Evolutionary conservation across 345 rosid genomes (phyloP).

Genomic region (Citrus inodora): DNA sequence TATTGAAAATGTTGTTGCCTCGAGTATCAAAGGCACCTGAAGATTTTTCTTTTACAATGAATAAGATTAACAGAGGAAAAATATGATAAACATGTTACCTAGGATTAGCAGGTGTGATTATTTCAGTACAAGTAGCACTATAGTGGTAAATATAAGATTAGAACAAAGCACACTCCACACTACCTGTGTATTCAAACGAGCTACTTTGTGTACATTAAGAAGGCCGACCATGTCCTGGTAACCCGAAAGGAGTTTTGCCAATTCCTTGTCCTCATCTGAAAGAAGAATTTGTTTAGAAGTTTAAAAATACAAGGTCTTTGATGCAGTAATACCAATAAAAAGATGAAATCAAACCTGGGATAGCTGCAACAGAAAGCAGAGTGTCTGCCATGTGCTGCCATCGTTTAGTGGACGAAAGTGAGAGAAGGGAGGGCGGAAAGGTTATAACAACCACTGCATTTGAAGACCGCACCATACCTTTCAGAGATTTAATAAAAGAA

Average conservation of each 20-base stretch:
- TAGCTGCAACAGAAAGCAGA: slow-evolving; percentile 81
- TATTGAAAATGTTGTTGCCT: slow-evolving; percentile 81
- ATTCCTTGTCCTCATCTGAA: slow-evolving; percentile 76
- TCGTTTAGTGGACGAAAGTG: slow-evolving; percentile 63
- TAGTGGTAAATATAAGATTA: neutral
- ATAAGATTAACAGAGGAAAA: neutral
- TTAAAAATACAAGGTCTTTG: neutral
- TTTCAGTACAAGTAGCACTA: neutral
- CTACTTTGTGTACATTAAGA: slow-evolving; percentile 79
- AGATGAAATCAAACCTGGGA: slow-evolving; percentile 50
- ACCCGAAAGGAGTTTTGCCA: slow-evolving; percentile 76
- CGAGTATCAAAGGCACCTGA: slow-evolving; percentile 82
- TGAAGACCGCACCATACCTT: slow-evolving; percentile 69
- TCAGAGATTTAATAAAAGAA: slow-evolving; percentile 71
- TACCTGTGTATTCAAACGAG: slow-evolving; percentile 85
- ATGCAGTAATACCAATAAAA: neutral
- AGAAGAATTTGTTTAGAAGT: slow-evolving; percentile 13
- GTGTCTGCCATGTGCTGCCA: slow-evolving; percentile 90
- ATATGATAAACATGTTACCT: neutral
- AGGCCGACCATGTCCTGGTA: slow-evolving; percentile 95
- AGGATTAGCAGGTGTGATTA: neutral
- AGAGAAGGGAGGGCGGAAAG: slow-evolving; percentile 72
- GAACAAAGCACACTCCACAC: neutral
- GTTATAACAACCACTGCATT: slow-evolving; percentile 79
- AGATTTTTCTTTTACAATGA: neutral